These are phyloP conservation scores for Phytopythium litorale DNA, from an alignment of 352 stramenopile species.

Conservation along the genomic window DNA sequence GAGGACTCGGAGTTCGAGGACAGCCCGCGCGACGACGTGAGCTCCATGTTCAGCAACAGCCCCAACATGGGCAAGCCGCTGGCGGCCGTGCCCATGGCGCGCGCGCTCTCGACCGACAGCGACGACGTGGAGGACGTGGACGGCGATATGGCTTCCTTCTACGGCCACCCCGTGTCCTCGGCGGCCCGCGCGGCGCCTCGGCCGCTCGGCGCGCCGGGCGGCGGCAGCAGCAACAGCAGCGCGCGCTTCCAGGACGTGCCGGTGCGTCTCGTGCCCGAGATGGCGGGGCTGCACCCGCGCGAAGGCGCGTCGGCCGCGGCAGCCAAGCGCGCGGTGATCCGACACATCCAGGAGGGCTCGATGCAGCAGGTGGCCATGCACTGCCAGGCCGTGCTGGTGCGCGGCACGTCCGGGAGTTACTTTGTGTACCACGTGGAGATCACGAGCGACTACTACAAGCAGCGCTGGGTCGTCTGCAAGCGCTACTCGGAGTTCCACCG, in stretches of 20 bases:
- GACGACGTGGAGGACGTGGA: slow-evolving; percentile 34
- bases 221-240: slow-evolving; percentile 11
- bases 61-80: slow-evolving; percentile 30
- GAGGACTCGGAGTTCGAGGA: slow-evolving; percentile 77
- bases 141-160: slow-evolving; percentile 36
- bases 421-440: slow-evolving; percentile 86
- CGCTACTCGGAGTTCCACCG: slow-evolving; percentile 86
- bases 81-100: slow-evolving; percentile 14
- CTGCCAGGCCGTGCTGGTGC: slow-evolving; percentile 72
- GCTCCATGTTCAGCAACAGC: slow-evolving; percentile 71
- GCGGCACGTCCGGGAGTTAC: slow-evolving; percentile 71
- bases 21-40: slow-evolving; percentile 59
- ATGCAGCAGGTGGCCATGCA: slow-evolving; percentile 71
- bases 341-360: slow-evolving; percentile 71
- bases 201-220: slow-evolving; percentile 12
- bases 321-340: slow-evolving; percentile 67
- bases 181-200: neutral
- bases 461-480: slow-evolving; percentile 88
- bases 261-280: slow-evolving; percentile 46
- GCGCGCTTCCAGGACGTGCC: slow-evolving; percentile 54
- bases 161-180: slow-evolving; percentile 20
- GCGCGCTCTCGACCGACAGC: slow-evolving; percentile 39
- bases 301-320: slow-evolving; percentile 28
- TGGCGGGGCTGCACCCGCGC: neutral
- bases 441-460: slow-evolving; percentile 87